Base-by-base conservation (phyloP, 371 early-diverging fungal species). In the Mortierella polycephala region DNA sequence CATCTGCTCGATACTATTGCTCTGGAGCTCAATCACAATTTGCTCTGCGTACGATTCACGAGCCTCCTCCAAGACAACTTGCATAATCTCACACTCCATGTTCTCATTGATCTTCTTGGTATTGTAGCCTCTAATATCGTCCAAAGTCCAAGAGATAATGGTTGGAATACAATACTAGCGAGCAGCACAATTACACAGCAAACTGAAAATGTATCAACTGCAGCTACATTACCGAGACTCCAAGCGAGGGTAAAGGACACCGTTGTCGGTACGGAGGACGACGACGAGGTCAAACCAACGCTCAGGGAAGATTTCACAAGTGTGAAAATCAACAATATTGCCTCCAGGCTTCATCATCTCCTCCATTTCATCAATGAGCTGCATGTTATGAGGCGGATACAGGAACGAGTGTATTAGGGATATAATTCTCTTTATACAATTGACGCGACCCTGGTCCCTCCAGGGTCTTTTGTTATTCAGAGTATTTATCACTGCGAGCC, bases 21-120 rank as follows among this genome's bases (percentile, higher is more conserved):
- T 94, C 39, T 69, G 73, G 58, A 98, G 84, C 81, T 93, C 96
- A 58, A 95, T 84, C 7, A 98, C 87, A 57, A 96, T 92, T 55
- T 95, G 94, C 39, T 85, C 82, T 40, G 86, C 86, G 80, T 98
- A 96, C 7, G 92, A 91, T 61, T 94, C 97, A 16, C 83, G 83
- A 2, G 98, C 96, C 67, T 96, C 98, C 61, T 97, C 97, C 70
- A 94, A 84, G 5, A 98, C 93, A 7, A 99, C 96, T 81, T 96
- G 96, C 96, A 99, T 97, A 74, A 98, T 99, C 83, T 99, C 99
- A 84, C 96, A 96, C 75, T 96, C 95, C 73, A 99, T 88, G 75
- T 99, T 99, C 83, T 99, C 99, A 45, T 91, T 85, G 60, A 98
- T 93, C 85, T 99, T 99, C 53, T 90, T 88, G 53, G 86, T 80